Conservation (phyloP, 352 stramenopile species). For the Phytophthora palmivora region DNA sequence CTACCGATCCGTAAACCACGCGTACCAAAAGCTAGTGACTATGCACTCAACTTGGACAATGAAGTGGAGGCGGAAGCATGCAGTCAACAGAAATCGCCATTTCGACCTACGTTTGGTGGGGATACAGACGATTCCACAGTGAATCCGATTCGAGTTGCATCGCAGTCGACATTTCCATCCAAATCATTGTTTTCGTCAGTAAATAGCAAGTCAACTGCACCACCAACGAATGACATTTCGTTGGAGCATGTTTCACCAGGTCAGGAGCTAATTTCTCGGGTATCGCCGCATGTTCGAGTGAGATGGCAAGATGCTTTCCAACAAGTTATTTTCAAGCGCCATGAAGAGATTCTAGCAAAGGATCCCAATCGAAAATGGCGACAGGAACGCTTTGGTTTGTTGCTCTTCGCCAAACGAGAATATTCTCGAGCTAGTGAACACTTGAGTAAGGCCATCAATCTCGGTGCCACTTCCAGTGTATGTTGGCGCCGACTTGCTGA, state of each 20-base stretch:
- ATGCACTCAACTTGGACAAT: slow-evolving; percentile 14
- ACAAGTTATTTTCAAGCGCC: slow-evolving; percentile 56
- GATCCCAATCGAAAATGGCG: slow-evolving; percentile 67
- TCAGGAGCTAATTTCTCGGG: slow-evolving; percentile 1
- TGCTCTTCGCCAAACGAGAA: slow-evolving; percentile 53
- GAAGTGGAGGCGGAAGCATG: slow-evolving; percentile 14
- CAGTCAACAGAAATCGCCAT: slow-evolving; percentile 12
- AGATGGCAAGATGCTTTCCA: slow-evolving; percentile 55
- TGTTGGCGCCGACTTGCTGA: slow-evolving; percentile 69
- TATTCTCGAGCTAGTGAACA: slow-evolving; percentile 54
- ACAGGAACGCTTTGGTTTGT: slow-evolving; percentile 66
- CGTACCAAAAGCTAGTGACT: slow-evolving; percentile 18
- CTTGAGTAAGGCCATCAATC: slow-evolving; percentile 54
- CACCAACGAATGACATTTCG: not conserved
- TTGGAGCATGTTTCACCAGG: slow-evolving; percentile 1
- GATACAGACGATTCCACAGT: slow-evolving; percentile 21
- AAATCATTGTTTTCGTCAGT: slow-evolving; percentile 3
- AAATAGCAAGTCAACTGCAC: not conserved
- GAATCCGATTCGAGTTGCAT: slow-evolving; percentile 1
- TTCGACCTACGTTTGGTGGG: slow-evolving; percentile 35
- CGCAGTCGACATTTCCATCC: not conserved
- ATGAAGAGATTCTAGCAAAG: slow-evolving; percentile 66
- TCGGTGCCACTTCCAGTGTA: slow-evolving; percentile 47
- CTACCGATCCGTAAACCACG: slow-evolving; percentile 31
- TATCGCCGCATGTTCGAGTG: slow-evolving; percentile 20